phyloP scores from a whole-genome alignment of 2,329 filamentous ascomycete genomes.

The Alternaria rosae region DNA sequence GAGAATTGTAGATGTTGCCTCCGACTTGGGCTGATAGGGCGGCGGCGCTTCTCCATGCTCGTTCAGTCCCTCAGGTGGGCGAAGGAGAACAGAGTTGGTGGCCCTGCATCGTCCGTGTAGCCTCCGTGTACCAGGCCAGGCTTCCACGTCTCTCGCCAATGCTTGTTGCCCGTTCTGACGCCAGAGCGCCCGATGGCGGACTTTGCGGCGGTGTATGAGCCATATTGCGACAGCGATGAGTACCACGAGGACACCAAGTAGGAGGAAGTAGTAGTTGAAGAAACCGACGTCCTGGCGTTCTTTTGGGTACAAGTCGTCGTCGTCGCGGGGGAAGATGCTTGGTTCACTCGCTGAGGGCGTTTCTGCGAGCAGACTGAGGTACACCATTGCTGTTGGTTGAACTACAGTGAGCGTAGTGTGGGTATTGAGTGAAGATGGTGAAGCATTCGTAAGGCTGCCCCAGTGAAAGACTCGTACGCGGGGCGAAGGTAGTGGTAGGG shows the following conservation, averaged over 20 bases:
- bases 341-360: neutral
- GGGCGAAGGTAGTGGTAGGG: neutral
- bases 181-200: conserved; percentile 40
- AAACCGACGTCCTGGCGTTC: conserved; percentile 16
- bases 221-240: conserved; percentile 53
- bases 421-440: neutral
- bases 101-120: conserved; percentile 36
- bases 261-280: conserved; percentile 63
- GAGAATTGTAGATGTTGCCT: conserved; percentile 23
- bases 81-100: conserved; percentile 23
- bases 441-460: neutral
- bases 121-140: conserved; percentile 42
- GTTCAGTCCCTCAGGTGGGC: conserved; percentile 65
- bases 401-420: neutral
- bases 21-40: conserved; percentile 59
- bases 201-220: conserved; percentile 56
- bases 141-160: conserved; percentile 48
- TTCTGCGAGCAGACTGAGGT: neutral
- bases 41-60: conserved; percentile 71
- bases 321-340: neutral
- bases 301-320: neutral
- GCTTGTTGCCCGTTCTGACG: conserved; percentile 42
- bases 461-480: neutral
- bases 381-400: neutral
- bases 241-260: conserved; percentile 61